A percentile compares a stretch with the other conserved stretches of the same genome.
phyloP scores from a whole-genome alignment of 2,329 filamentous ascomycete genomes.

The Berkeleyomyces basicola region DNA sequence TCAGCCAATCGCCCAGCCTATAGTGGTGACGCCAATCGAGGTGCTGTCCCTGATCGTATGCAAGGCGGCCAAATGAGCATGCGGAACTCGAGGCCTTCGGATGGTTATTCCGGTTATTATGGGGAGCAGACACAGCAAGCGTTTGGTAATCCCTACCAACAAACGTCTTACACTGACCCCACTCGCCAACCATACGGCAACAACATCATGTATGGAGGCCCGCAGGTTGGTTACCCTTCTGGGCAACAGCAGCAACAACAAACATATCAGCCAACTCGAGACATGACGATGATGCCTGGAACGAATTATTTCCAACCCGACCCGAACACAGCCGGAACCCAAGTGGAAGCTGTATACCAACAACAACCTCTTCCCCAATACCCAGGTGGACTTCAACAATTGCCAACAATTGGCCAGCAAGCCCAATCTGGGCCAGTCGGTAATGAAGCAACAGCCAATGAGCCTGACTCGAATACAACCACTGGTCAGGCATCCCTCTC shows the following conservation, averaged over 20 bases:
- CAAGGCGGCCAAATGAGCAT: neutral
- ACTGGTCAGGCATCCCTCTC: neutral
- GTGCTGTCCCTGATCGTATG: neutral
- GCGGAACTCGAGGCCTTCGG: neutral
- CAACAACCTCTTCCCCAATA: neutral
- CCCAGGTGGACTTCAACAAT: neutral
- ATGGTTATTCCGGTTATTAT: neutral
- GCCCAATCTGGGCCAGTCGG: neutral
- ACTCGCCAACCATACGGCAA: neutral
- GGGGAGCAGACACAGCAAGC: neutral
- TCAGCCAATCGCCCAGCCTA: neutral
- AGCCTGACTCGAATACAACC: neutral
- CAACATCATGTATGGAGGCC: neutral
- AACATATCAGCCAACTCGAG: neutral
- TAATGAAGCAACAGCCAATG: neutral
- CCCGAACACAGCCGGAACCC: neutral
- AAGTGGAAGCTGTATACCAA: neutral
- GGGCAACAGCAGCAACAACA: neutral
- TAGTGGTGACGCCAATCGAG: neutral
- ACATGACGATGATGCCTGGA: conserved; percentile 1
- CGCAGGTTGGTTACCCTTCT: neutral
- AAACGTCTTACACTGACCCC: neutral
- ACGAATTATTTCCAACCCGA: conserved; percentile 1
- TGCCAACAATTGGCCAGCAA: neutral
- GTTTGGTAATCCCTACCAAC: conserved; percentile 1